Percentiles rank a stretch among this genome's conserved stretches.
phyloP scores from a whole-genome alignment of 164 flowering plant genomes.

The Amborella trichopoda region DNA sequence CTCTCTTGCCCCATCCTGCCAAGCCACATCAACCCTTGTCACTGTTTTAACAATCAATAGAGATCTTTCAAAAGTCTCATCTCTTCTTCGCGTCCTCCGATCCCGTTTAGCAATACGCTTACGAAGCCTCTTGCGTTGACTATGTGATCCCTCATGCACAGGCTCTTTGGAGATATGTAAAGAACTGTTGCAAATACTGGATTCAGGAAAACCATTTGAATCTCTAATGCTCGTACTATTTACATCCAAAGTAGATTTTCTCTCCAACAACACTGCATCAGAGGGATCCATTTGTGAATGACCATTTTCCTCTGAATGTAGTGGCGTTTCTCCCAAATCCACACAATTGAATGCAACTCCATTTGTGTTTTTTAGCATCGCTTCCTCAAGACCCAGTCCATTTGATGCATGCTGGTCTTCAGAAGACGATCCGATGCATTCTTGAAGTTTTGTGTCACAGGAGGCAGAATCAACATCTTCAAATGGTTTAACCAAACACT shows the following conservation, averaged over 20 bases:
- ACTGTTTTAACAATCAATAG: slow-evolving; percentile 51
- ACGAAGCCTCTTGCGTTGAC: slow-evolving; percentile 73
- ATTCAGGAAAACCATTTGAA: slow-evolving; percentile 19
- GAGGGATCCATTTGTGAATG: too few relatives aligned
- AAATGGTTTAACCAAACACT: too few relatives aligned
- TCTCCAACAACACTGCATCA: slow-evolving; percentile 34
- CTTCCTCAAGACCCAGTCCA: too few relatives aligned
- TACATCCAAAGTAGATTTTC: slow-evolving; percentile 19
- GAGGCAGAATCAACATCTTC: too few relatives aligned
- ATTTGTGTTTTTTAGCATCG: too few relatives aligned
- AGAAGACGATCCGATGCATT: too few relatives aligned
- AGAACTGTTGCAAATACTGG: slow-evolving; percentile 38
- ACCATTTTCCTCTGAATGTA: slow-evolving; percentile 12
- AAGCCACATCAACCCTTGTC: slow-evolving; percentile 81
- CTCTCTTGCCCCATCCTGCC: slow-evolving; percentile 78
- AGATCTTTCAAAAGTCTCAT: slow-evolving; percentile 75
- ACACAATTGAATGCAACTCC: too few relatives aligned
- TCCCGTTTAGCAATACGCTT: slow-evolving; percentile 65
- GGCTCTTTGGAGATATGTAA: slow-evolving; percentile 39
- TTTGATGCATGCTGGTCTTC: too few relatives aligned
- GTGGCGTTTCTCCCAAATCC: too few relatives aligned
- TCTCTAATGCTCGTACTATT: slow-evolving; percentile 14
- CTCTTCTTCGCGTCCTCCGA: slow-evolving; percentile 58
- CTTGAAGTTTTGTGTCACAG: too few relatives aligned
- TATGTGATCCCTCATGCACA: slow-evolving; percentile 48